Evolutionary conservation across 345 rosid genomes (phyloP).

Genomic region (Erysimum cheiranthoides): DNA sequence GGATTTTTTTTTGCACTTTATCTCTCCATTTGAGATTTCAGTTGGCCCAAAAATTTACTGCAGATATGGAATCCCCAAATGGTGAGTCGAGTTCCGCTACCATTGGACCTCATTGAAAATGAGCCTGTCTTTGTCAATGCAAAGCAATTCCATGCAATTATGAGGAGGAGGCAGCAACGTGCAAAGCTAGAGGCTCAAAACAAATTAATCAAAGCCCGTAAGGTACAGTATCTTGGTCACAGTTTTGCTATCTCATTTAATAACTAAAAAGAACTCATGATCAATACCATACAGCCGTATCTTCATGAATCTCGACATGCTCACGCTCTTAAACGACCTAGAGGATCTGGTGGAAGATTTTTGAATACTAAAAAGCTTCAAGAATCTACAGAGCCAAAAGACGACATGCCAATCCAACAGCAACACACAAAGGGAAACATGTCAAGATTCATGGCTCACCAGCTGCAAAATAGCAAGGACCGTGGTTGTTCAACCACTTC

Average conservation of each 20-base stretch:
- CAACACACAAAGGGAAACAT: slow-evolving; percentile 31
- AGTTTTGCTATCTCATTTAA: not conserved
- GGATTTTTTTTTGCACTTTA: not conserved
- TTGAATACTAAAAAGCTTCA: slow-evolving; percentile 57
- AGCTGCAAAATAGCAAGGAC: slow-evolving; percentile 41
- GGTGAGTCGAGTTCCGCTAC: slow-evolving; percentile 66
- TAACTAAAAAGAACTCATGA: not conserved
- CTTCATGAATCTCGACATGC: slow-evolving; percentile 73
- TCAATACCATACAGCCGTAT: slow-evolving; percentile 7
- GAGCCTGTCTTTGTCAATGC: slow-evolving; percentile 74
- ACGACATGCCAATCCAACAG: slow-evolving; percentile 30
- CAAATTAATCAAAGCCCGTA: slow-evolving; percentile 59
- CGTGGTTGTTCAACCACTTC: slow-evolving; percentile 50
- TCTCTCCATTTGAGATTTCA: not conserved
- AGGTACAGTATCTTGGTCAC: slow-evolving; percentile 47
- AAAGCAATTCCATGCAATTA: slow-evolving; percentile 75
- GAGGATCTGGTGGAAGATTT: slow-evolving; percentile 83
- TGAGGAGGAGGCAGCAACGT: slow-evolving; percentile 74
- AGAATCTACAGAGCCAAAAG: slow-evolving; percentile 39
- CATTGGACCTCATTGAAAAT: slow-evolving; percentile 51
- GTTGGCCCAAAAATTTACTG: slow-evolving; percentile 7
- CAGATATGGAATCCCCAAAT: slow-evolving; percentile 61
- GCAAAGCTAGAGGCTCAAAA: slow-evolving; percentile 79
- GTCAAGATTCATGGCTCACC: slow-evolving; percentile 36
- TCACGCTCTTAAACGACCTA: slow-evolving; percentile 72